Evolutionary conservation across 257 asterid species (phyloP).

Genomic region (Ocimum tenuiflorum): DNA sequence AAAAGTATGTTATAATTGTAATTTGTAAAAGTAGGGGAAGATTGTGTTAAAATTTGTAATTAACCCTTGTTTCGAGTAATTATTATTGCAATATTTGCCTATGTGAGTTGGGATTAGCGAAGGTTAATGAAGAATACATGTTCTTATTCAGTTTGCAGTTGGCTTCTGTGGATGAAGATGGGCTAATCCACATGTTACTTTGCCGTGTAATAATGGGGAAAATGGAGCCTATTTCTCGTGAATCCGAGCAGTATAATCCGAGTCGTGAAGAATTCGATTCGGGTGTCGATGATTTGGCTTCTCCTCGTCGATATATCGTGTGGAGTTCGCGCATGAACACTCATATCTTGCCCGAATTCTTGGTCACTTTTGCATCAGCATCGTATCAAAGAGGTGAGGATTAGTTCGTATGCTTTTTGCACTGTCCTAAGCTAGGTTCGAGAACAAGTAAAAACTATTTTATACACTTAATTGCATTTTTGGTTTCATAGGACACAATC

Average conservation of each 20-base stretch:
- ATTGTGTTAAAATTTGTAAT: no score
- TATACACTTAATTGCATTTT: no score
- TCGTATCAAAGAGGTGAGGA: conserved; percentile 28
- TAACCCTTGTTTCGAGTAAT: no score
- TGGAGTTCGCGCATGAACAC: conserved; percentile 58
- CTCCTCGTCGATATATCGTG: conserved; percentile 42
- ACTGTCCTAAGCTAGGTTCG: no score
- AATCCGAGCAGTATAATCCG: conserved; percentile 36
- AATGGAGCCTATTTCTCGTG: conserved; percentile 28
- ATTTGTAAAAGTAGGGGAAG: no score
- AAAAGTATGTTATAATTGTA: no score
- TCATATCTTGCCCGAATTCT: conserved; percentile 49
- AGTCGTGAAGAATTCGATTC: conserved; percentile 50
- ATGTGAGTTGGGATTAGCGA: neutral
- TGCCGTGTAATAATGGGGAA: conserved; percentile 60
- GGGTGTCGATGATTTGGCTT: conserved; percentile 40
- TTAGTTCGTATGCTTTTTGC: neutral
- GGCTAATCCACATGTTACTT: conserved; percentile 41
- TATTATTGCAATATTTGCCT: neutral
- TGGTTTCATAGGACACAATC: no score
- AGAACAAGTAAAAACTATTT: no score
- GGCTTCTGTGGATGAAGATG: conserved; percentile 36
- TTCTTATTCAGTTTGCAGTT: conserved; percentile 33
- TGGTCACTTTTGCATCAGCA: conserved; percentile 39
- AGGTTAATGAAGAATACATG: neutral